A percentile compares a stretch with the other conserved stretches of the same genome.
Evolutionary conservation across 2,329 filamentous ascomycete species (phyloP).

Genomic region (Gaeumannomyces tritici): DNA sequence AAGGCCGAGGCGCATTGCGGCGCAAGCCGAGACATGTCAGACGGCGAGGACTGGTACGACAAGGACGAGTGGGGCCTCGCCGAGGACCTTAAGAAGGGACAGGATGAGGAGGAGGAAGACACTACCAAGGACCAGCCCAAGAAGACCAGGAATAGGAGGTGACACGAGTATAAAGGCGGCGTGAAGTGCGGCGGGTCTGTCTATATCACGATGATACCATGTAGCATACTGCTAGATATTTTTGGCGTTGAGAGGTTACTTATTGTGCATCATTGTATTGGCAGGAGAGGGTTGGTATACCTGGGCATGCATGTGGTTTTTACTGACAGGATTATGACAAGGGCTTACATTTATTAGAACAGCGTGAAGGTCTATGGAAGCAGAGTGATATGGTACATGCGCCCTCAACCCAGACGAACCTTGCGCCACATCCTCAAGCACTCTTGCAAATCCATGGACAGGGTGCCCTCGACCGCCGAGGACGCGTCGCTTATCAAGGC

Average conservation of each 20-base stretch:
- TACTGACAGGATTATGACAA: no score
- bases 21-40: conserved; percentile 63
- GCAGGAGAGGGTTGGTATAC: no score
- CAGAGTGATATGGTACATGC: background rate
- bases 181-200: background rate
- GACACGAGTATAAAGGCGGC: background rate
- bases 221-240: conserved; percentile 1
- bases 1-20: conserved; percentile 69
- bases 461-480: conserved; percentile 32
- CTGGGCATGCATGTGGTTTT: no score
- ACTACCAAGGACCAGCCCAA: conserved; percentile 39
- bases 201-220: conserved; percentile 5
- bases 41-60: conserved; percentile 87
- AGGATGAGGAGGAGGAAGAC: conserved; percentile 76
- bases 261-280: background rate
- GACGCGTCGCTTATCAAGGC: conserved; percentile 36
- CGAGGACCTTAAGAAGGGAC: conserved; percentile 70
- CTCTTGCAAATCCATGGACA: conserved; percentile 44
- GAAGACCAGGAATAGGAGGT: conserved; percentile 50
- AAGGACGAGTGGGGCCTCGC: conserved; percentile 67
- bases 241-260: background rate
- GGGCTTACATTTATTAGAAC: no score
- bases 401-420: conserved; percentile 33
- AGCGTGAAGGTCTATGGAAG: background rate
- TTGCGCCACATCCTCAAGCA: conserved; percentile 43